Evolutionary conservation across 2,329 filamentous ascomycete species (phyloP).

Genomic region (Ophiosphaerella narmari): DNA sequence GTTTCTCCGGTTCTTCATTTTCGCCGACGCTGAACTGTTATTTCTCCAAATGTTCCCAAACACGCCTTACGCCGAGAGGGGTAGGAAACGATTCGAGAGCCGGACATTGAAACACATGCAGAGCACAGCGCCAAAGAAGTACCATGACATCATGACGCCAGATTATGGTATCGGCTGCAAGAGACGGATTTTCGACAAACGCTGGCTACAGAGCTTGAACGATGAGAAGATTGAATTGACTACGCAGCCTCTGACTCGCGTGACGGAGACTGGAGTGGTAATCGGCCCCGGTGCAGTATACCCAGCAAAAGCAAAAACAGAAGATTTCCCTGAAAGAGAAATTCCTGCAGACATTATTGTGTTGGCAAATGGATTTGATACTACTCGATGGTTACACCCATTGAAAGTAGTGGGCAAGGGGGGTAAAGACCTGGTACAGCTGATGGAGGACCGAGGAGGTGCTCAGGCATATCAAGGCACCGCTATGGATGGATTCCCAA

Average conservation of each 20-base stretch:
- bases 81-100: constrained; percentile 49
- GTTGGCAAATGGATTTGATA: constrained; percentile 65
- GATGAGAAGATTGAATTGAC: constrained; percentile 60
- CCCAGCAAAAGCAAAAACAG: constrained; percentile 45
- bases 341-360: constrained; percentile 65
- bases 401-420: constrained; percentile 58
- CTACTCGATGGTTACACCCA: constrained; percentile 59
- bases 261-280: constrained; percentile 56
- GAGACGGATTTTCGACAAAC: constrained; percentile 63
- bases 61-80: constrained; percentile 42
- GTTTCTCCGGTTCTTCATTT: constrained; percentile 51
- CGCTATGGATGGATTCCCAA: constrained; percentile 61
- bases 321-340: constrained; percentile 41
- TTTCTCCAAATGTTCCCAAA: constrained; percentile 57
- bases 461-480: constrained; percentile 65
- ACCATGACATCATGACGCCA: constrained; percentile 65
- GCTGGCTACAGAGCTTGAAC: constrained; percentile 60
- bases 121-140: constrained; percentile 59
- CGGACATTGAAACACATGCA: constrained; percentile 55
- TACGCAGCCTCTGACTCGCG: constrained; percentile 54
- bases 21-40: constrained; percentile 49
- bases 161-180: constrained; percentile 68
- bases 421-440: constrained; percentile 57
- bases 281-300: constrained; percentile 57
- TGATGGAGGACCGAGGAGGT: constrained; percentile 65